Evolutionary conservation across 2,329 filamentous ascomycete species (phyloP), one percentile per base, ranked within the genome.

Genomic region (Epichloe hybrida): DNA sequence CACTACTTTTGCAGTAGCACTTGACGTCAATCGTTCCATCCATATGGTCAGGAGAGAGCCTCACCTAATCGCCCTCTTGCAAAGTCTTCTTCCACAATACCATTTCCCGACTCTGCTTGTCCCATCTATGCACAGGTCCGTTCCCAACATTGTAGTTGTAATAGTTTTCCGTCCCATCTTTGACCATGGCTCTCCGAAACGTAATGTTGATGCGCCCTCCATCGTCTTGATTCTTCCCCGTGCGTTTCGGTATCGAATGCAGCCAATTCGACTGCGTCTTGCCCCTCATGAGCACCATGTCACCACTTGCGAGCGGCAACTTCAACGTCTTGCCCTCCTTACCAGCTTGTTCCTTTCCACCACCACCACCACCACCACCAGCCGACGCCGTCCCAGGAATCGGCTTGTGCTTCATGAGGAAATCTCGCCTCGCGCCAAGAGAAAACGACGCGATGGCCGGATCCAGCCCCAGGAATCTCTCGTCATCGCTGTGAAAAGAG

Each of bases 71-170:
- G 52, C 50, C 52, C 48, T 20, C 17, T 46, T 15, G 15, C 41
- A 31, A 2, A 31, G 7, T 31, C 47, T 58, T 50, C 52, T 64
- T 67, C 66, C 67, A 71, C 44, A 63, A 50, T 52, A 58, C 61
- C 73, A 76, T 76, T 57, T 81, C 77, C 54, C 73, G 67, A 53
- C 64, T 69, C 45, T 55, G 63, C 17, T 69, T 70, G 62, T 86
- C 73, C 86, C 86, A 90, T 58, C 73, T 75, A 63, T 80, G 84
- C n/a, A 83, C 76, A 1, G 70, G 73, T 0, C 86, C 86, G 39
- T 66, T 74, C 0, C 86, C 86, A 48, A 90, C 83, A 66, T 91
- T 91, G 66, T 91, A 91, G 61, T 81, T 79, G 64, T 91, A 89
- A 64, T 91, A 90, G 64, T 91, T 91, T 59, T 88, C 82, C 31